phyloP scores from a whole-genome alignment of 192 early-diverging fungal species.

The Funneliformis mosseae region DNA sequence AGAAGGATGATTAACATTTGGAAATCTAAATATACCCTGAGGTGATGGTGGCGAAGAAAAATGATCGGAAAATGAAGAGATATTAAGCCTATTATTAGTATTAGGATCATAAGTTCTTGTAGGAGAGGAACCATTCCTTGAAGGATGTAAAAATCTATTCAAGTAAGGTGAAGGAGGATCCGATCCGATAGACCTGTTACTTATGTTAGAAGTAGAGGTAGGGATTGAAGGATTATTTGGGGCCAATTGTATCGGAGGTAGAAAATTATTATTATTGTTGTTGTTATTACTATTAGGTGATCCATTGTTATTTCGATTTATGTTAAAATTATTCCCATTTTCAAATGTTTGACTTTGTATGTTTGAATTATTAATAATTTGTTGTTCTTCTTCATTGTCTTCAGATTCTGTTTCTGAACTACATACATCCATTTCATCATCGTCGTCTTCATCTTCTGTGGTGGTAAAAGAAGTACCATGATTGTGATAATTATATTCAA shows the following conservation, averaged over 20 bases:
- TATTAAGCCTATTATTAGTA: neutral
- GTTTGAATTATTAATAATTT: neutral
- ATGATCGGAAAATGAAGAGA: neutral
- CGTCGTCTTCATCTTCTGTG: conserved; percentile 23
- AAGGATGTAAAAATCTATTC: neutral
- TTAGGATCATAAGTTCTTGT: neutral
- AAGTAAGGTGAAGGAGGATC: neutral
- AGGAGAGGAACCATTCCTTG: conserved; percentile 4
- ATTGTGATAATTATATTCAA: neutral
- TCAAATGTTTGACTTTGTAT: neutral
- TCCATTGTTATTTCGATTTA: neutral
- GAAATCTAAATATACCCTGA: neutral
- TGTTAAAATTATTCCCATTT: neutral
- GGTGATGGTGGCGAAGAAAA: neutral
- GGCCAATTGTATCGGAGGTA: conserved; percentile 23
- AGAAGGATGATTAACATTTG: neutral
- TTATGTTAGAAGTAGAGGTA: neutral
- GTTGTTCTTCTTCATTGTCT: conserved; percentile 3
- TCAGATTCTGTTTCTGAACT: conserved; percentile 17
- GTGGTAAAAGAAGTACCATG: neutral
- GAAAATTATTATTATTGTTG: neutral
- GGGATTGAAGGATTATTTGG: neutral
- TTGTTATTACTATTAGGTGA: neutral
- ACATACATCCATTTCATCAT: conserved; percentile 25
- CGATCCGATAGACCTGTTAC: neutral